Conservation (phyloP, 306 rosid species). For the Begonia masoniana region DNA sequence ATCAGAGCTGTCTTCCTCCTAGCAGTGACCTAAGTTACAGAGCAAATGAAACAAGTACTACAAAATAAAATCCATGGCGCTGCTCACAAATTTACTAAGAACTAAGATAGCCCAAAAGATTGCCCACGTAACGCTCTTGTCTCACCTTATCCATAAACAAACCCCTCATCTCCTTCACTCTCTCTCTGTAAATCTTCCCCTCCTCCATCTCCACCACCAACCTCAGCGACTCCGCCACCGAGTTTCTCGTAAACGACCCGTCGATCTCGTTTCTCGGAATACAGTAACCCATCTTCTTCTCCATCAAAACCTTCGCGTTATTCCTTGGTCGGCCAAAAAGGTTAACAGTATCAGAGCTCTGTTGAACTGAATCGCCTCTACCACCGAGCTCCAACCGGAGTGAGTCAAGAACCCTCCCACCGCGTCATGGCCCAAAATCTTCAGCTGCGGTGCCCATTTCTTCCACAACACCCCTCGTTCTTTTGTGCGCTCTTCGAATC, state of each 20-base stretch:
- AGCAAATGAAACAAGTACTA: too few species aligned
- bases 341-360: slow-evolving; percentile 11
- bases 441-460: slow-evolving; percentile 44
- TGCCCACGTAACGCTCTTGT: slow-evolving; percentile 14
- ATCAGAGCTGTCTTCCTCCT: too few species aligned
- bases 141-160: slow-evolving; percentile 7
- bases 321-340: slow-evolving; percentile 12
- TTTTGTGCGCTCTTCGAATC: slow-evolving; percentile 33
- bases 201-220: slow-evolving; percentile 19
- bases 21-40: too few species aligned
- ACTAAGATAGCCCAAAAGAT: slow-evolving; percentile 12
- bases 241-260: slow-evolving; percentile 17
- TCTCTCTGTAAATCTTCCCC: slow-evolving; percentile 21
- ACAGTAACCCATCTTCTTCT: slow-evolving; percentile 13
- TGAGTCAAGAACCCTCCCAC: slow-evolving; percentile 44
- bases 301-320: slow-evolving; percentile 15
- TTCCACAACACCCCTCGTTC: slow-evolving; percentile 31
- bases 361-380: slow-evolving; percentile 14
- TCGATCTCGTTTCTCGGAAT: slow-evolving; percentile 19
- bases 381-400: slow-evolving; percentile 38
- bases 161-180: slow-evolving; percentile 13
- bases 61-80: too few species aligned
- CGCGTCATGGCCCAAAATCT: slow-evolving; percentile 35
- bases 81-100: too few species aligned
- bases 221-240: slow-evolving; percentile 16